phyloP scores from a whole-genome alignment of 306 rosid species.

The Sicyos edulis region DNA sequence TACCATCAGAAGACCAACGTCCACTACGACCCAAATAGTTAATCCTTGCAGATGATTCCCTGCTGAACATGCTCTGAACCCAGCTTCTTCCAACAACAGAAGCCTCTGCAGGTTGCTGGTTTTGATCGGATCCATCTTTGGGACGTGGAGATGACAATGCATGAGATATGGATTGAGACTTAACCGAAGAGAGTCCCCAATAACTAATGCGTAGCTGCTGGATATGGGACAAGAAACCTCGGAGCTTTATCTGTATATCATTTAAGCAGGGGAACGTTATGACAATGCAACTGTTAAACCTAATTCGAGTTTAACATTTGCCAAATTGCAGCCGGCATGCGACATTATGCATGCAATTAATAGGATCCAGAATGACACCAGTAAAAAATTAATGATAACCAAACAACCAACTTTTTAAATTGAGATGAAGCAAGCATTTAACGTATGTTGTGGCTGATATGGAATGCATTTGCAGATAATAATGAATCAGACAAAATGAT shows the following conservation, averaged over 20 bases:
- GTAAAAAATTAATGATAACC: not conserved
- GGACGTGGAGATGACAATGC: conserved; percentile 78
- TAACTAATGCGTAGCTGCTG: conserved; percentile 72
- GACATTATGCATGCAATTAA: conserved; percentile 2
- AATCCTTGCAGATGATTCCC: conserved; percentile 62
- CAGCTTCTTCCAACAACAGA: conserved; percentile 88
- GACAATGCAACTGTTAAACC: conserved; percentile 21
- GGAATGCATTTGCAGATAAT: not conserved
- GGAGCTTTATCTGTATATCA: conserved; percentile 72
- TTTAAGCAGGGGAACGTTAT: conserved; percentile 21
- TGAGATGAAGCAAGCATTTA: conserved; percentile 7
- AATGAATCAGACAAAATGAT: conserved; percentile 6
- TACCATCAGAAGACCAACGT: conserved; percentile 79
- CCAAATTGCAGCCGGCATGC: not conserved
- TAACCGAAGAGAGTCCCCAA: conserved; percentile 75
- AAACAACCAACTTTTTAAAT: conserved; percentile 10
- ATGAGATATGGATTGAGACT: conserved; percentile 52
- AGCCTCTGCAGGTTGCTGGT: conserved; percentile 87
- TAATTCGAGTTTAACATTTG: conserved; percentile 2
- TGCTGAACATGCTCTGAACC: conserved; percentile 98
- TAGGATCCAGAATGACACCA: not conserved
- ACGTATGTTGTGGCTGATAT: not conserved
- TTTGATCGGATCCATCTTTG: conserved; percentile 60
- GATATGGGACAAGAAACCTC: conserved; percentile 85
- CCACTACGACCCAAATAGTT: conserved; percentile 80